These are phyloP conservation scores for Camellia granthamiana DNA, from an alignment of 148 eudicot genomes.

Conservation along the genomic window DNA sequence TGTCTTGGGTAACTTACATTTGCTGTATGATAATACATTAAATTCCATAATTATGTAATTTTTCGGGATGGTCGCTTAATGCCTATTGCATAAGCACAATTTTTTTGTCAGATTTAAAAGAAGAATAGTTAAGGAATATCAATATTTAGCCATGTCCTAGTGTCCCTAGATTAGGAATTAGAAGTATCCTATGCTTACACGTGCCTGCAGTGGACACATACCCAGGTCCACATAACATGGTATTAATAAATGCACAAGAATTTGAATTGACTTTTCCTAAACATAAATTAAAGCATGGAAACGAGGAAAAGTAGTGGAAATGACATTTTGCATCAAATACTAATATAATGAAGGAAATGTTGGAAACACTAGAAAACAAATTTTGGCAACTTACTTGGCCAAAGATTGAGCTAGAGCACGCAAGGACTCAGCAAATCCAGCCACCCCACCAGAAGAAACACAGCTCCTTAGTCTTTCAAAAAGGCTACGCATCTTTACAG, in stretches of 20 bases:
- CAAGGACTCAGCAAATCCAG: conserved; percentile 70
- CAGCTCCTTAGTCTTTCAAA: conserved; percentile 75
- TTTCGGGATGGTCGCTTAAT: background rate
- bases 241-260: too few relatives aligned
- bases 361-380: background rate
- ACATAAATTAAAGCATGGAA: background rate
- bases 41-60: too few relatives aligned
- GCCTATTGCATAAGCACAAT: too few relatives aligned
- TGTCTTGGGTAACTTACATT: too few relatives aligned
- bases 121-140: background rate
- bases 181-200: background rate
- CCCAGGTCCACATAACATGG: too few relatives aligned
- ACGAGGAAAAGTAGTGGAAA: background rate
- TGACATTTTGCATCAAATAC: background rate
- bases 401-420: conserved; percentile 81
- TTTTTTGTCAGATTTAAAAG: background rate
- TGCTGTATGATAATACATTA: background rate
- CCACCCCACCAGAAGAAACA: conserved; percentile 67
- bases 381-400: conserved; percentile 51
- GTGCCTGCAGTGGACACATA: too few relatives aligned
- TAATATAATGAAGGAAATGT: conserved; percentile 2
- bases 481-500: conserved; percentile 83
- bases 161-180: background rate
- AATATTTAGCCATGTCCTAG: background rate
- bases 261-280: too few relatives aligned